A percentile compares a stretch with the other conserved stretches of the same genome.
Conservation (phyloP, 1,284 basidiomycete genomes). For the Blastosporella zonata region DNA sequence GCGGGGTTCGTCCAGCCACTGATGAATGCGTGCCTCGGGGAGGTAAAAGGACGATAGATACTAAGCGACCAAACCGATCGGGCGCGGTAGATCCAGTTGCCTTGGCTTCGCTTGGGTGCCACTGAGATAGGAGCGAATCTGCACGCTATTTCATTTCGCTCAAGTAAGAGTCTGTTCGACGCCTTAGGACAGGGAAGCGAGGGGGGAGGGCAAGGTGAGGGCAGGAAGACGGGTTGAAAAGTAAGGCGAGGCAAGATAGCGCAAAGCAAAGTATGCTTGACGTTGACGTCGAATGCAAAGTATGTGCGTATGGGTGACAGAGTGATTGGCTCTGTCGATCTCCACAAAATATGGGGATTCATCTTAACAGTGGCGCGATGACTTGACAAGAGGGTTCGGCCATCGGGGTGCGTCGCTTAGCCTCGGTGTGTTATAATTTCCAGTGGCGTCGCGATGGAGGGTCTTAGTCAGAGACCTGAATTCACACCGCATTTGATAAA, state of each 20-base stretch:
- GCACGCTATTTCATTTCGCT: neutral
- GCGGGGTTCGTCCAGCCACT: too few species aligned
- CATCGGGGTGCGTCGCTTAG: neutral
- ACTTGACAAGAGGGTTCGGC: slow-evolving; percentile 5
- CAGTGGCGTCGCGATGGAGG: neutral
- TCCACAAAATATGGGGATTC: neutral
- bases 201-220: neutral
- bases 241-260: neutral
- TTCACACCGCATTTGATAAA: too few species aligned
- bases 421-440: neutral
- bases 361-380: slow-evolving; percentile 3
- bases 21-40: neutral
- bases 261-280: slow-evolving; percentile 4
- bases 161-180: slow-evolving; percentile 6
- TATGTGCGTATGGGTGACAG: neutral
- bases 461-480: too few species aligned
- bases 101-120: neutral
- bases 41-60: neutral
- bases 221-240: neutral
- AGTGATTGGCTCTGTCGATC: slow-evolving; percentile 11
- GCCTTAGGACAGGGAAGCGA: slow-evolving; percentile 2
- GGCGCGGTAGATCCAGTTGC: neutral
- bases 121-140: neutral
- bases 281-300: slow-evolving; percentile 1
- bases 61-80: neutral